Evolutionary conservation across 1,284 basidiomycete genomes (phyloP).

Genomic region (Boletus austroedulis): DNA sequence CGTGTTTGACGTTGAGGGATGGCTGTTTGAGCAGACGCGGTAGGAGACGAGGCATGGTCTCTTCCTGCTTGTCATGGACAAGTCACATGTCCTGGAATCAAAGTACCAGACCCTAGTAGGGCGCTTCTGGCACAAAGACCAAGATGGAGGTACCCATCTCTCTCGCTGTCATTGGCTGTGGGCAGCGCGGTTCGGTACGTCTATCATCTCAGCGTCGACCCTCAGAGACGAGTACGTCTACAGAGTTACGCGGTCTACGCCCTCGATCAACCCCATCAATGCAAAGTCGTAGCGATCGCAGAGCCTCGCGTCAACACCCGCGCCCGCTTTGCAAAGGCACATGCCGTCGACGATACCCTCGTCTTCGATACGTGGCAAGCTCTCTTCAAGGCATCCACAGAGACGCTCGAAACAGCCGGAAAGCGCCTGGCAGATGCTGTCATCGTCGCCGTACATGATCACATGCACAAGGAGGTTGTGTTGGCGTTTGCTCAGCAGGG

Average conservation of each 20-base stretch:
- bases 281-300: constrained; percentile 78
- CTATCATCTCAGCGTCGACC: not conserved
- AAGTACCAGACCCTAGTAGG: constrained; percentile 38
- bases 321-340: constrained; percentile 50
- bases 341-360: constrained; percentile 60
- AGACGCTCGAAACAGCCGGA: constrained; percentile 58
- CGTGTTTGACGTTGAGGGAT: constrained; percentile 10
- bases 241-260: constrained; percentile 71
- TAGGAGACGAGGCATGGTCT: constrained; percentile 61
- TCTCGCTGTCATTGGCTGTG: constrained; percentile 68
- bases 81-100: constrained; percentile 25
- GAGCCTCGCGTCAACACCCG: constrained; percentile 74
- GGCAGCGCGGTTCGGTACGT: constrained; percentile 70
- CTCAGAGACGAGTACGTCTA: not conserved
- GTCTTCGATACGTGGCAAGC: constrained; percentile 74
- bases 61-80: not conserved
- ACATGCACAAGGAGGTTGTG: constrained; percentile 72
- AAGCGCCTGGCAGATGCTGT: constrained; percentile 78
- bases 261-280: constrained; percentile 53
- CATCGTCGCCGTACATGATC: constrained; percentile 73
- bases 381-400: constrained; percentile 63
- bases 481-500: constrained; percentile 74
- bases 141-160: constrained; percentile 44
- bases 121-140: constrained; percentile 30
- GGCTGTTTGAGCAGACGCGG: constrained; percentile 51